Percentiles rank a stretch among this genome's conserved stretches.
These are phyloP conservation scores for Tylopilus orsonianus DNA, from an alignment of 1,284 basidiomycete species.

Conservation along the genomic window DNA sequence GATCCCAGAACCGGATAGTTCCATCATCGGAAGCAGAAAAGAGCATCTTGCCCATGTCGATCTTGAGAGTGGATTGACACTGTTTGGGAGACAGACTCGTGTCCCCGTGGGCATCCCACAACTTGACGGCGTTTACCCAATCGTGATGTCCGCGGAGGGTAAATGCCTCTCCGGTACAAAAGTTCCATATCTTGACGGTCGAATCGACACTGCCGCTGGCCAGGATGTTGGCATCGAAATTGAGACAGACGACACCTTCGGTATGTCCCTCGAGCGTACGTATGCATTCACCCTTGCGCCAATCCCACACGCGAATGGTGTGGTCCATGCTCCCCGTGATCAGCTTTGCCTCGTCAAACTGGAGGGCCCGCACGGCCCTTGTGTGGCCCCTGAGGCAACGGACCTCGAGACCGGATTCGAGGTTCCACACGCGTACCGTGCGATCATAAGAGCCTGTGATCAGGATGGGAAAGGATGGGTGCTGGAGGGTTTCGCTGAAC, in stretches of 20 bases:
- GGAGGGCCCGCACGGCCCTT: slow-evolving; percentile 86
- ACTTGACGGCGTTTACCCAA: slow-evolving; percentile 94
- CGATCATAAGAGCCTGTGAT: slow-evolving; percentile 99
- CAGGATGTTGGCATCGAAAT: slow-evolving; percentile 91
- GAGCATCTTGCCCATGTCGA: slow-evolving; percentile 87
- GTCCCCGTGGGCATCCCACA: slow-evolving; percentile 80
- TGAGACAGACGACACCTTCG: slow-evolving; percentile 89
- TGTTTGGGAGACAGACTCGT: slow-evolving; percentile 40
- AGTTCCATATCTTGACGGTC: slow-evolving; percentile 95
- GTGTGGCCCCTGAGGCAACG: slow-evolving; percentile 89
- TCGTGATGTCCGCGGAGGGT: slow-evolving; percentile 91
- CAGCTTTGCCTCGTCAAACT: slow-evolving; percentile 95
- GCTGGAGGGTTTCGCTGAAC: slow-evolving; percentile 84
- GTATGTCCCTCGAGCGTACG: slow-evolving; percentile 87
- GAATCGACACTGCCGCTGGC: slow-evolving; percentile 90
- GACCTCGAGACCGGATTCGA: slow-evolving; percentile 86
- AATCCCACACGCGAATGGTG: slow-evolving; percentile 97
- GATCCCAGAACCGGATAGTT: slow-evolving; percentile 93
- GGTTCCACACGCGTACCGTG: slow-evolving; percentile 94
- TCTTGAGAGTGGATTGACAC: slow-evolving; percentile 39
- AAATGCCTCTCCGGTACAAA: slow-evolving; percentile 89
- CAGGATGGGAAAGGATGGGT: slow-evolving; percentile 88
- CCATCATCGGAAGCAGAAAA: slow-evolving; percentile 97
- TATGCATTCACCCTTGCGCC: slow-evolving; percentile 91
- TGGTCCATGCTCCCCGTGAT: slow-evolving; percentile 98